phyloP scores from a whole-genome alignment of 2,329 filamentous ascomycete genomes.

The Pseudogymnoascus sp. region DNA sequence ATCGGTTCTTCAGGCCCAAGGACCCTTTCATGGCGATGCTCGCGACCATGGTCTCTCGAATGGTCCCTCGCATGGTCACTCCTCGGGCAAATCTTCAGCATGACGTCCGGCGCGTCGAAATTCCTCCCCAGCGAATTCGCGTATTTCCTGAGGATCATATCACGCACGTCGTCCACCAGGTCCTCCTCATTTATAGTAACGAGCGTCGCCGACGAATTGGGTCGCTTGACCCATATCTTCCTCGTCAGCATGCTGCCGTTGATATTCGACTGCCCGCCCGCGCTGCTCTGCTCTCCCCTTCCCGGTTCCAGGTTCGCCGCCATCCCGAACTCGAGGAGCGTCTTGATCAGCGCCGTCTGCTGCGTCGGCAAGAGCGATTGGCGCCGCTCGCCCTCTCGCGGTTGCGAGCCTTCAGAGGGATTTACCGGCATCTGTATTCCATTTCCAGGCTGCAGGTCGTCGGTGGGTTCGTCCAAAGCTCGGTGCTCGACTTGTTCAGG shows the following conservation, averaged over 20 bases:
- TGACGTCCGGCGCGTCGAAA: slow-evolving; percentile 87
- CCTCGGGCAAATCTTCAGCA: slow-evolving; percentile 61
- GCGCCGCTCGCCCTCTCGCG: slow-evolving; percentile 21
- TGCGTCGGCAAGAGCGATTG: slow-evolving; percentile 39
- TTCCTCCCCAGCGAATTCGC: slow-evolving; percentile 81
- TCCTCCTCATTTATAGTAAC: slow-evolving; percentile 81
- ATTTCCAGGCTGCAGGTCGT: neutral
- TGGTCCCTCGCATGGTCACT: neutral
- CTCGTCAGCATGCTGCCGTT: slow-evolving; percentile 49
- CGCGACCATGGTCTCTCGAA: slow-evolving; percentile 34
- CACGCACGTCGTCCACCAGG: slow-evolving; percentile 87
- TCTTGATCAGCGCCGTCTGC: slow-evolving; percentile 42
- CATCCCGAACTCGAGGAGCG: slow-evolving; percentile 40
- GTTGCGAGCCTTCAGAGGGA: slow-evolving; percentile 12
- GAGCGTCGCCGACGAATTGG: slow-evolving; percentile 75
- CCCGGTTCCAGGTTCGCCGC: slow-evolving; percentile 28
- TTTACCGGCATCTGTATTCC: neutral
- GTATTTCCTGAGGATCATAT: slow-evolving; percentile 88
- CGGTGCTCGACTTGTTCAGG: slow-evolving; percentile 6
- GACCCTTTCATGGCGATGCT: slow-evolving; percentile 56
- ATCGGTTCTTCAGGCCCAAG: slow-evolving; percentile 84
- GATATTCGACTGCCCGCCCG: slow-evolving; percentile 23
- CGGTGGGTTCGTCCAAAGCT: neutral
- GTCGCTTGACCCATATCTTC: slow-evolving; percentile 93
- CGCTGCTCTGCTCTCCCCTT: neutral